Evolutionary conservation across 331 rosid genomes (phyloP).

Genomic region (Arachis monticola): DNA sequence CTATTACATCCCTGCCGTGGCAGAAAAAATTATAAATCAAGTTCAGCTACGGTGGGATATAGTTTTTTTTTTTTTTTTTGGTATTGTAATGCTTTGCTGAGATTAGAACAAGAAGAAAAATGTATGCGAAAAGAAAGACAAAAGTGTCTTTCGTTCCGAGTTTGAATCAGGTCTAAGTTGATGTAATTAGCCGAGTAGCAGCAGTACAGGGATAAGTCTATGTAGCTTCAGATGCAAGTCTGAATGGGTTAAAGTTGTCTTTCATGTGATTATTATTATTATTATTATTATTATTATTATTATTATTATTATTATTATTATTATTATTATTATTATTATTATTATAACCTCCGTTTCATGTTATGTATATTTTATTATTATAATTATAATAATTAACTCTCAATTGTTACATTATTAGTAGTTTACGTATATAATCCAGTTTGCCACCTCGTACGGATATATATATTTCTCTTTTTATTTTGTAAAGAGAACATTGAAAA

Average conservation of each 20-base stretch:
- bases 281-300: conserved; percentile 21
- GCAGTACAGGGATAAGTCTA: conserved; percentile 26
- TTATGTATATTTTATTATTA: neutral
- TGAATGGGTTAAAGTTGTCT: conserved; percentile 34
- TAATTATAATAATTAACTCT: neutral
- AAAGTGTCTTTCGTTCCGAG: conserved; percentile 58
- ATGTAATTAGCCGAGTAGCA: conserved; percentile 59
- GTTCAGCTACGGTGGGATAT: conserved; percentile 43
- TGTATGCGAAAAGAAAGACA: conserved; percentile 41
- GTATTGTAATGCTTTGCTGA: conserved; percentile 37
- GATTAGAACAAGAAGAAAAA: conserved; percentile 34
- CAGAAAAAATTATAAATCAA: conserved; percentile 30
- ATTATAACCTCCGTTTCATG: conserved; percentile 29
- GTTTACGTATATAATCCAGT: neutral
- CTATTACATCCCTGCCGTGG: conserved; percentile 44
- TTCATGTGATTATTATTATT: conserved; percentile 30
- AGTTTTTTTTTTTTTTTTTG: conserved; percentile 28
- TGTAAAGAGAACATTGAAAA: conserved; percentile 33
- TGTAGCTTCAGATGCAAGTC: conserved; percentile 47
- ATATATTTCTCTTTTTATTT: conserved; percentile 19
- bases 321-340: neutral
- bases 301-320: conserved; percentile 31
- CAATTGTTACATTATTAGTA: conserved; percentile 14
- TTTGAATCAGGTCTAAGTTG: conserved; percentile 50
- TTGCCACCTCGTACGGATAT: conserved; percentile 34